Evolutionary conservation across 2,329 filamentous ascomycete genomes (phyloP).

Genomic region (Talaromyces sp.): DNA sequence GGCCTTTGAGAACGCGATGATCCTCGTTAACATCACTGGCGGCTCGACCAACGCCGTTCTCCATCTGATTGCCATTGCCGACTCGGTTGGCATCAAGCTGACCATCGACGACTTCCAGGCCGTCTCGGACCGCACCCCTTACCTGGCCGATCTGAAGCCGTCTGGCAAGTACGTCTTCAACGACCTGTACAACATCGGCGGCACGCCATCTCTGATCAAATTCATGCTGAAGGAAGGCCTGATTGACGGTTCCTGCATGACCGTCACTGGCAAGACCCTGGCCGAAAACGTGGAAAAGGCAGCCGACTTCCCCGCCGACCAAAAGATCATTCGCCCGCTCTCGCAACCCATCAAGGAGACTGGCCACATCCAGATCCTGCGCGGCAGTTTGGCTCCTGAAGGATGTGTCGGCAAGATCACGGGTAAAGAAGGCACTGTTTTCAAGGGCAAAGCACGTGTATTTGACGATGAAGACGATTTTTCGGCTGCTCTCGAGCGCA

Average conservation of each 20-base stretch:
- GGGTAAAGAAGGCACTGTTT: conserved; percentile 64
- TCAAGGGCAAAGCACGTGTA: conserved; percentile 64
- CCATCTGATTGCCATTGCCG: conserved; percentile 77
- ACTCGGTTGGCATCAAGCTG: conserved; percentile 73
- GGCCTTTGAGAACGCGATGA: conserved; percentile 82
- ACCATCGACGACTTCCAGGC: conserved; percentile 82
- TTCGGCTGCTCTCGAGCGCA: conserved; percentile 59
- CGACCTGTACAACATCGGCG: conserved; percentile 52
- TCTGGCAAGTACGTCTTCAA: conserved; percentile 61
- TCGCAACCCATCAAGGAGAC: conserved; percentile 64
- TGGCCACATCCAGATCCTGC: conserved; percentile 68
- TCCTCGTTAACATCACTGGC: conserved; percentile 73
- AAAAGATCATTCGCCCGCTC: conserved; percentile 64
- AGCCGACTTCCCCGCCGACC: conserved; percentile 60
- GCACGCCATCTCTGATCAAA: conserved; percentile 53
- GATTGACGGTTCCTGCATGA: conserved; percentile 55
- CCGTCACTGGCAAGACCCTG: conserved; percentile 54
- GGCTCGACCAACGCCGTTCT: conserved; percentile 83
- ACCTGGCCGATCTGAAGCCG: conserved; percentile 77
- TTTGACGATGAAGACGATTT: conserved; percentile 67
- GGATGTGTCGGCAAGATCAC: conserved; percentile 72
- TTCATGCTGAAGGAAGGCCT: conserved; percentile 53
- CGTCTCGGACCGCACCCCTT: conserved; percentile 71
- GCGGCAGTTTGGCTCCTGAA: conserved; percentile 62
- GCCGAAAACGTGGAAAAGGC: conserved; percentile 54